Evolutionary conservation across 2,329 filamentous ascomycete species (phyloP), one percentile per base, ranked within the genome.

Genomic region (Dothiorella sarmentorum): DNA sequence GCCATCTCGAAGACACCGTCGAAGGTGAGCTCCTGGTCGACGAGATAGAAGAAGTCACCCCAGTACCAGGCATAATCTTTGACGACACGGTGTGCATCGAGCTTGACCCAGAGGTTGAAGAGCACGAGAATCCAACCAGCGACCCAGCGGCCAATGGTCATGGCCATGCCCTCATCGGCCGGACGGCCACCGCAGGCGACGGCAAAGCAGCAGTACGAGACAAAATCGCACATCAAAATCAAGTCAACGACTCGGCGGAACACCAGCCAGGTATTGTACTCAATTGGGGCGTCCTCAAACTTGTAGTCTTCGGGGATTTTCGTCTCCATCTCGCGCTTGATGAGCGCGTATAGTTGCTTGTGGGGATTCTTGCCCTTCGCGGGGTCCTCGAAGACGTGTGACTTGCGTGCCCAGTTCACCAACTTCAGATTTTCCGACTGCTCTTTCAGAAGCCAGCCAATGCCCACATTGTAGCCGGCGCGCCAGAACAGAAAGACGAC

Each of bases 11-110:
- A 99, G 63, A 99, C 94, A 59, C 94, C 94, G 71, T 99, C 94
- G 73, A 99, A 99, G 51, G 92, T 97, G 72, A 99, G 81, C 70
- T 96, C 91, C 76, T 97, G 92, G 75, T 99, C 94, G 73, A 99
- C 90, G 69, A 99, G 86, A 76, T 91, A 99, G 81, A 97, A 99
- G 77, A 97, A 97, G 75, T 99, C 94, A 62, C 94, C 94, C 94
- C 94, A 99, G 76, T 97, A 99, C 94, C 94, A 99, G 26, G 94
- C 94, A 77, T 92, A 99, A 75, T 99, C 94, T 75, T 97, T 97
- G 70, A 99, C 94, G 51, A 99, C 94, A 61, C 94, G 85, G 74
- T 99, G 94, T 18, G 94, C 94, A 75, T 99, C 94, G 62, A 99
- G 82, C 77, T 99, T 99, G 63, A 99, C 94, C 92, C 94, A 97